phyloP scores from a whole-genome alignment of 139 green algal genomes.

The Eudorina sp. region DNA sequence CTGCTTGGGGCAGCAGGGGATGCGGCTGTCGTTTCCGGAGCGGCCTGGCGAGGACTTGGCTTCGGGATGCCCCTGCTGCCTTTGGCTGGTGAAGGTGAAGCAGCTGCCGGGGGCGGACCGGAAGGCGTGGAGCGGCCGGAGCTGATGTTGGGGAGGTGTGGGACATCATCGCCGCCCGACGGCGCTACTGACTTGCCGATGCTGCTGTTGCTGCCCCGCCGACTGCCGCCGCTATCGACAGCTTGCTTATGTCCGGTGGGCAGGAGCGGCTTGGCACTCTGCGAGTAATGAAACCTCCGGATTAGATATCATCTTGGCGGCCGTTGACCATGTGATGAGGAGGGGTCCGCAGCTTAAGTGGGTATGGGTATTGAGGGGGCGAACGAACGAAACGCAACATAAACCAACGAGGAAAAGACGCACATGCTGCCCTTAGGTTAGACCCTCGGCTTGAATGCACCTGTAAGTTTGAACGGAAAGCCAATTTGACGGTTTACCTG shows the following conservation, averaged over 20 bases:
- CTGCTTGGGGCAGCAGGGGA: background rate
- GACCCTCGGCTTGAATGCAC: no score
- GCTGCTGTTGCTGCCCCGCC: background rate
- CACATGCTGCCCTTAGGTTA: no score
- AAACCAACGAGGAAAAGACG: no score
- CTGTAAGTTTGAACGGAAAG: no score
- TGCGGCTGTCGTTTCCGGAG: background rate
- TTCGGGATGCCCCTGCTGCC: slow-evolving; percentile 7
- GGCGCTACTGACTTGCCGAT: background rate
- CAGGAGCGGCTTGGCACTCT: background rate
- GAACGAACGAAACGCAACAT: no score
- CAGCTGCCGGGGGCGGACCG: background rate
- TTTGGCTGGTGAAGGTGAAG: background rate
- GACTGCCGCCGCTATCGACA: background rate
- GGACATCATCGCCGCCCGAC: background rate
- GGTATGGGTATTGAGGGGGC: no score
- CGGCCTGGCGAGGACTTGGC: background rate
- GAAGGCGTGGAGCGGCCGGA: slow-evolving; percentile 15
- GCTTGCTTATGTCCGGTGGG: background rate
- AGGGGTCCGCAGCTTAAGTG: no score
- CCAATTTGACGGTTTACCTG: no score
- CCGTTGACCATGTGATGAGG: no score
- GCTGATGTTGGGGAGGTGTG: slow-evolving; percentile 1
- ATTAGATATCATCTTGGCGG: no score
- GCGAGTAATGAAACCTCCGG: no score